Evolutionary conservation across 129 eudicot genomes (phyloP).

Genomic region (Chrysanthemum seticuspe): DNA sequence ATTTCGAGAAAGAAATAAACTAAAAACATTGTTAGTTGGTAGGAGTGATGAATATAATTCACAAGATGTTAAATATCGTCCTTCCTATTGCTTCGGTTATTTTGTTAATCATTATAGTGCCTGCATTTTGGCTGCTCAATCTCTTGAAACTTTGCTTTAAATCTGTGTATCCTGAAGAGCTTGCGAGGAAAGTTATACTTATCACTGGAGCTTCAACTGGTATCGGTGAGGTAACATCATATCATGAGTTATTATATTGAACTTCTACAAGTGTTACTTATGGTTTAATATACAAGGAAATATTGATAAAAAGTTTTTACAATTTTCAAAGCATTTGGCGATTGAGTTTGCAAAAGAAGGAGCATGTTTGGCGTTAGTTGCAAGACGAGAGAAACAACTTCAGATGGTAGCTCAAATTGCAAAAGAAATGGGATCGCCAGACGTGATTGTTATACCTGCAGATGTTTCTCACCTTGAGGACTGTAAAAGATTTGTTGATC

Average conservation of each 20-base stretch:
- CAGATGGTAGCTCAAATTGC: conserved; percentile 46
- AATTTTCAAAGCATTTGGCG: conserved; percentile 30
- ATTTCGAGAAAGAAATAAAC: not conserved
- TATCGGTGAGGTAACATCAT: conserved; percentile 36
- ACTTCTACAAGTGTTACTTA: not conserved
- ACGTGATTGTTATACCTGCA: conserved; percentile 41
- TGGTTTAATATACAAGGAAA: not conserved
- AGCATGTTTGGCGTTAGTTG: conserved; percentile 59
- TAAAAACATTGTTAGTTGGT: not conserved
- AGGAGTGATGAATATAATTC: conserved; percentile 23
- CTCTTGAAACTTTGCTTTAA: conserved; percentile 18
- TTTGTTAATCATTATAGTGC: conserved; percentile 20
- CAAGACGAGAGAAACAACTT: conserved; percentile 45
- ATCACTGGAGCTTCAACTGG: conserved; percentile 47
- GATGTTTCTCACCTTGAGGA: conserved; percentile 58
- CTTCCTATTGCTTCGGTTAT: conserved; percentile 21
- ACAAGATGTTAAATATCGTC: conserved; percentile 21
- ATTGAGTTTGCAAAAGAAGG: conserved; percentile 49
- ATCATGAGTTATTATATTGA: not conserved
- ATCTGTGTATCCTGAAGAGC: conserved; percentile 16
- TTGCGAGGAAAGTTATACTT: conserved; percentile 39
- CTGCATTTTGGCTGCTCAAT: conserved; percentile 29
- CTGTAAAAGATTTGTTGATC: conserved; percentile 40
- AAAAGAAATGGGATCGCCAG: conserved; percentile 49
- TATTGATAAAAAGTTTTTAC: not conserved